phyloP scores from a whole-genome alignment of 768 basidiomycete genomes.

The Porphyrellus cyaneotinctus region DNA sequence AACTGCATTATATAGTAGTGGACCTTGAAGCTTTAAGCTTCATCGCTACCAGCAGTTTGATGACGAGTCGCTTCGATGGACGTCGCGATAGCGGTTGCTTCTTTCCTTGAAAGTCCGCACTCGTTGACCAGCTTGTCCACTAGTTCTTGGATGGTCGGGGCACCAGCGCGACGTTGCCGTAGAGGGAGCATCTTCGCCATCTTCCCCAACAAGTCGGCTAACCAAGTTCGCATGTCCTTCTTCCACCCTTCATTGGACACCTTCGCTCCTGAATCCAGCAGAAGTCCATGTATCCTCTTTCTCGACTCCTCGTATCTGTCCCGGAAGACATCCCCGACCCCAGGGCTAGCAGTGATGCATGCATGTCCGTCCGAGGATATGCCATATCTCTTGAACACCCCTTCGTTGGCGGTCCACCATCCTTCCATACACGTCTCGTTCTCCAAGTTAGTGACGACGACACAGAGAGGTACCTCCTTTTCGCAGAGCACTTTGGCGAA shows the following conservation, averaged over 20 bases:
- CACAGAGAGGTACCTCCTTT: slow-evolving; percentile 32
- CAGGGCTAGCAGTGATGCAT: slow-evolving; percentile 37
- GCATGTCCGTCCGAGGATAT: slow-evolving; percentile 35
- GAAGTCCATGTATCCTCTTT: slow-evolving; percentile 17
- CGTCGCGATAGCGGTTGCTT: slow-evolving; percentile 15
- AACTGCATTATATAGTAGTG: no score
- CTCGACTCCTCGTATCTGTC: slow-evolving; percentile 32
- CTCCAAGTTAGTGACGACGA: slow-evolving; percentile 41
- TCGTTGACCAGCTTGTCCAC: slow-evolving; percentile 8
- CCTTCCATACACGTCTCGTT: slow-evolving; percentile 30
- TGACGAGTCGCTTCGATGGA: slow-evolving; percentile 14
- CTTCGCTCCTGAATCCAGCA: slow-evolving; percentile 6
- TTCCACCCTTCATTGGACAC: slow-evolving; percentile 10
- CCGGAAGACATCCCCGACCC: slow-evolving; percentile 20
- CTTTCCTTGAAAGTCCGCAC: slow-evolving; percentile 18
- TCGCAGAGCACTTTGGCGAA: slow-evolving; percentile 40
- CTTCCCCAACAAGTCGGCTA: slow-evolving; percentile 16
- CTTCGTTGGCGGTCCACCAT: slow-evolving; percentile 39
- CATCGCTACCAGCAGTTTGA: not conserved
- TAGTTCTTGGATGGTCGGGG: slow-evolving; percentile 8
- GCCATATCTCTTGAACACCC: slow-evolving; percentile 25
- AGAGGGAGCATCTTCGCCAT: slow-evolving; percentile 18
- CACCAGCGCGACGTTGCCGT: not conserved
- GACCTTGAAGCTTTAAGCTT: no score
- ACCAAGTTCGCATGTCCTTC: slow-evolving; percentile 17